Evolutionary conservation across 805 yeast species (phyloP), one percentile per base, ranked within the genome.

Genomic region (Wickerhamomyces alni): DNA sequence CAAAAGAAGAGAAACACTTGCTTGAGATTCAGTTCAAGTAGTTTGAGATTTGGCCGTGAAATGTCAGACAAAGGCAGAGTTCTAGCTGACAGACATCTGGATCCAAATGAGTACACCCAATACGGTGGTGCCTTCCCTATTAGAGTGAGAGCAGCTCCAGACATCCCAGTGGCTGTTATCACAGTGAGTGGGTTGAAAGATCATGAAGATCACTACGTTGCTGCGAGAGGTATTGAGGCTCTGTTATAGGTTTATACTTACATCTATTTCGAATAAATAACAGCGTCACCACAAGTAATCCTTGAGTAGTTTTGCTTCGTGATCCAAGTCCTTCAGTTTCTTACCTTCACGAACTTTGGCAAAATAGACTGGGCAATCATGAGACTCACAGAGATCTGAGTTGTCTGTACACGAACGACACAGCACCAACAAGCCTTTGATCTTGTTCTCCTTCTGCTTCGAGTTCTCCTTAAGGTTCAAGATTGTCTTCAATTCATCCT

Each of bases 301-400:
- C 7, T n/a, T 5, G 3, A 47, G 9, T 11, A 40, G 34, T 17
- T 32, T 35, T 30, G 32, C 42, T 4, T 35, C 36, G 7, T 44
- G 30, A 18, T 47, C 52, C 9, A 44, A 37, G 31, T 55, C 52
- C 12, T 41, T 38, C 16, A 66, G 39, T 30, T 57, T 61, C 27
- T 58, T 61, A 4, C 44, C 39, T 2, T 70, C 62, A 48, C 75
- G 73, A 11, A 72, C 61, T 36, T 79, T 66, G 8, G 74, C 65
- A 51, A 69, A 85, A 52, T 70, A 84, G 1, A 79, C 62, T 0
- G 79, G 69, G 54, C 94, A 86, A 50, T 80, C 87, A 27, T 70
- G 70, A 33, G 86, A 82, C 7, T 59, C 62, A 54, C 94, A 86
- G 1, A 62, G 46, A 1, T 62, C 57, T 1, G 60, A 55, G 5